A percentile compares a stretch with the other conserved stretches of the same genome.
Evolutionary conservation across 2,329 filamentous ascomycete species (phyloP).

Genomic region (Trichoderma afroharzianum): DNA sequence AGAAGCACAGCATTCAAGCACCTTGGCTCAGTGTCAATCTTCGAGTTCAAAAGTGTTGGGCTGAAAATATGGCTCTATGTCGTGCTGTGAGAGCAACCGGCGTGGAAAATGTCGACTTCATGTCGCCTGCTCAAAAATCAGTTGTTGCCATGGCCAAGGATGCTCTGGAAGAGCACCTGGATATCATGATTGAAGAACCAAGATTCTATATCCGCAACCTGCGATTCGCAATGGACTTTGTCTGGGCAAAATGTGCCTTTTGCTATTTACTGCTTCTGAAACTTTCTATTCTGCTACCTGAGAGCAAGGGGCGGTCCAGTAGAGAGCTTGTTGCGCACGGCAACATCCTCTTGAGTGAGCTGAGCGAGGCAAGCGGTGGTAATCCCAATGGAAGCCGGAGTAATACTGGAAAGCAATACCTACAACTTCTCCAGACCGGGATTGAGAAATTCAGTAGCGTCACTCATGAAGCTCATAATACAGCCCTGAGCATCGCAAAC

Average conservation of each 20-base stretch:
- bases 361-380: conserved; percentile 23
- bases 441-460: conserved; percentile 25
- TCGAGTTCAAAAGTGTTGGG: conserved; percentile 51
- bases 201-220: conserved; percentile 48
- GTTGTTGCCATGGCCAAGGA: conserved; percentile 49
- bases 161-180: conserved; percentile 48
- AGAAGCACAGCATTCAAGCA: conserved; percentile 18
- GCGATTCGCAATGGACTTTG: conserved; percentile 54
- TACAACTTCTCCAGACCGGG: conserved; percentile 25
- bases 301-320: conserved; percentile 25
- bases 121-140: conserved; percentile 45
- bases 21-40: conserved; percentile 43
- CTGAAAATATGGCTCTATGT: conserved; percentile 49
- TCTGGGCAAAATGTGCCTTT: conserved; percentile 57
- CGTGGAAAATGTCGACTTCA: conserved; percentile 35
- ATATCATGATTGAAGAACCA: conserved; percentile 44
- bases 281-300: conserved; percentile 46
- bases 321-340: conserved; percentile 22
- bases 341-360: conserved; percentile 24
- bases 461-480: background rate
- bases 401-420: conserved; percentile 33
- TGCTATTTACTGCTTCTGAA: conserved; percentile 54
- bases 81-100: conserved; percentile 43
- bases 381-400: conserved; percentile 24
- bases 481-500: background rate